Evolutionary conservation across 225 moss, liverwort and hornwort species (phyloP), one percentile per base, ranked within the genome.

Genomic region (Sphagnum contortum): DNA sequence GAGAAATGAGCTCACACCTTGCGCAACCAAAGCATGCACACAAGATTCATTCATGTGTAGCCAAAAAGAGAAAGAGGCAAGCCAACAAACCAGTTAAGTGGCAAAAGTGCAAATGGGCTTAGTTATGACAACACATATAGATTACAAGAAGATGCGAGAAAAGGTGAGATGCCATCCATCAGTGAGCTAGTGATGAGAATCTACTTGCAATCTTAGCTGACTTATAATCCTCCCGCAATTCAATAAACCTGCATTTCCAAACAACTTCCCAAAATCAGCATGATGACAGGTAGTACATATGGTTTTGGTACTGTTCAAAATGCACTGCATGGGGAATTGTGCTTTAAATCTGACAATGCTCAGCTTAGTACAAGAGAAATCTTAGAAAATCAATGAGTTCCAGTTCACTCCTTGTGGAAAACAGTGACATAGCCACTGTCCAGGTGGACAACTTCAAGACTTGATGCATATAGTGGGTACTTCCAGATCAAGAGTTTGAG

Each of bases 181-280:
- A 85, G 48, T 85, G 81, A 46, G 69, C 85, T 73, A 89, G 74
- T 60, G 91, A 77, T 59, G 81, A 75, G 64, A 95, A 89, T 62
- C 91, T 87, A 66, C 77, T 91, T 44, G 84, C 88, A 79, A 89
- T 95, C 71, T 89, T 95, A 13, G 91, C 89, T 71, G 81, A 86
- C 65, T 82, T 89, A 64, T 95, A 91, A 70, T 95, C 91, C 75
- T 95, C 94, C 69, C 91, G 80, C 57, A 89, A 66, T 71, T 95
- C 87, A 45, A 95, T 95, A 61, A 95, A 95, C 71, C 94, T 95
- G 81, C 81, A 76, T 57, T 64, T 3, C 45, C 45, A 67, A 67
- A 3, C 50, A 49, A 12, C 44, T 11, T 12, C 62, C 29, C 11
- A 4, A 11, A 11, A 45, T 14, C 13, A 8, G 5, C 44, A 45